Conservation (phyloP, 73 alveolate genomes). For the Paramecium pentaurelia region DNA sequence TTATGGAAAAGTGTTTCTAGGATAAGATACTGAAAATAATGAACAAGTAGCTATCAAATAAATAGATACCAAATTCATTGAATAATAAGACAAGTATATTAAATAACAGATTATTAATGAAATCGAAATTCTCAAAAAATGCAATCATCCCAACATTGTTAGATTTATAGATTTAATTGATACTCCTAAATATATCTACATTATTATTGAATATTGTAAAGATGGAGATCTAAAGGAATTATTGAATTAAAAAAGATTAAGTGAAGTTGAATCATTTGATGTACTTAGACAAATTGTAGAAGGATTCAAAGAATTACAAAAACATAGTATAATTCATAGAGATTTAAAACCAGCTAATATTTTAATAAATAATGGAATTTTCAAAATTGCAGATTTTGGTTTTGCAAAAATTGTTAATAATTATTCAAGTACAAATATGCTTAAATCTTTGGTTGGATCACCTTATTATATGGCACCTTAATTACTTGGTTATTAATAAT, state of each 20-base stretch:
- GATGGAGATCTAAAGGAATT: conserved; percentile 54
- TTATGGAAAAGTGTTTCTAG: conserved; percentile 38
- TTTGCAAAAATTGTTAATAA: conserved; percentile 51
- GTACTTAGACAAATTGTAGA: conserved; percentile 35
- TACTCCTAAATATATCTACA: conserved; percentile 43
- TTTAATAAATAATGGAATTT: conserved; percentile 5
- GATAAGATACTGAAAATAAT: neutral
- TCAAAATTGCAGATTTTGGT: conserved; percentile 60
- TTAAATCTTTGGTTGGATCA: conserved; percentile 49
- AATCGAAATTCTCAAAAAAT: conserved; percentile 19
- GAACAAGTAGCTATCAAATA: conserved; percentile 38
- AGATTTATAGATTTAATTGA: conserved; percentile 56
- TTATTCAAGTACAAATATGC: conserved; percentile 44
- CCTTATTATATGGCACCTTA: conserved; percentile 61
- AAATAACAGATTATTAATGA: conserved; percentile 36
- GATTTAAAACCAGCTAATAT: conserved; percentile 64
- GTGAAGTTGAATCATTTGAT: conserved; percentile 37
- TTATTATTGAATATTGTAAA: conserved; percentile 48
- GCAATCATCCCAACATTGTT: conserved; percentile 47
- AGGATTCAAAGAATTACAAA: conserved; percentile 48
- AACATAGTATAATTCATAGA: conserved; percentile 53
- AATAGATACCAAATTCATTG: conserved; percentile 20
- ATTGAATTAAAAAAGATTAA: neutral
- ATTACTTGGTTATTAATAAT: conserved; percentile 12
- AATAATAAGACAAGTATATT: conserved; percentile 33